These are phyloP conservation scores for Acer saccharum DNA, from an alignment of 345 rosid genomes.

Conservation along the genomic window DNA sequence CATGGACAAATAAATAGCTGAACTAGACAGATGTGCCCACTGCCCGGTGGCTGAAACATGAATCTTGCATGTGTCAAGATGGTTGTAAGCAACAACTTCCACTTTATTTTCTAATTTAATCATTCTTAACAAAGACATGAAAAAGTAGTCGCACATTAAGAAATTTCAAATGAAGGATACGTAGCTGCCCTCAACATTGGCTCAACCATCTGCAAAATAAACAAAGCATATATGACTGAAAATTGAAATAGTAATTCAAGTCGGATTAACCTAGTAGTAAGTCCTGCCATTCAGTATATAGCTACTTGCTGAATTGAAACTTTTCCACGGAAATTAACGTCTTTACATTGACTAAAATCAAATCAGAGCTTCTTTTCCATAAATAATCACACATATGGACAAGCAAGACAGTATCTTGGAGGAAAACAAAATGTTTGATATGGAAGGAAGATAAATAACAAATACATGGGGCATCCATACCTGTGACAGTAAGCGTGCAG, in stretches of 20 bases:
- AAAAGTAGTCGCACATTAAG: conserved; percentile 5
- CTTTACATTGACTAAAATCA: no score
- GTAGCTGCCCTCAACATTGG: conserved; percentile 87
- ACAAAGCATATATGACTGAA: conserved; percentile 15
- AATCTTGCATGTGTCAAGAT: not conserved
- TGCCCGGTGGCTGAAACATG: not conserved
- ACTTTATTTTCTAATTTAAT: not conserved
- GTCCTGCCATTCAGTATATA: not conserved
- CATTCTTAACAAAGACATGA: not conserved
- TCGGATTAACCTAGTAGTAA: not conserved
- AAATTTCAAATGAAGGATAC: conserved; percentile 44
- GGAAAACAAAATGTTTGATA: not conserved
- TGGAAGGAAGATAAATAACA: not conserved
- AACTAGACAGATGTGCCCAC: not conserved
- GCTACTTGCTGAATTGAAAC: not conserved
- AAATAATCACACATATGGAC: not conserved
- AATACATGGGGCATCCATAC: conserved; percentile 30
- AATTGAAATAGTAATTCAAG: not conserved
- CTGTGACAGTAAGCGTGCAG: conserved; percentile 79
- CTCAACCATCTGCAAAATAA: conserved; percentile 77
- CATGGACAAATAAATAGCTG: not conserved
- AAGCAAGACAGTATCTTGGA: not conserved
- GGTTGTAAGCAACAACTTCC: not conserved
- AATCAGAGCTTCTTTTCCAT: no score
- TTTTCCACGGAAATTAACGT: no score